A percentile compares a stretch with the other conserved stretches of the same genome.
Conservation (phyloP, 228 moss, liverwort and hornwort genomes). For the Sphagnum magellanicum region DNA sequence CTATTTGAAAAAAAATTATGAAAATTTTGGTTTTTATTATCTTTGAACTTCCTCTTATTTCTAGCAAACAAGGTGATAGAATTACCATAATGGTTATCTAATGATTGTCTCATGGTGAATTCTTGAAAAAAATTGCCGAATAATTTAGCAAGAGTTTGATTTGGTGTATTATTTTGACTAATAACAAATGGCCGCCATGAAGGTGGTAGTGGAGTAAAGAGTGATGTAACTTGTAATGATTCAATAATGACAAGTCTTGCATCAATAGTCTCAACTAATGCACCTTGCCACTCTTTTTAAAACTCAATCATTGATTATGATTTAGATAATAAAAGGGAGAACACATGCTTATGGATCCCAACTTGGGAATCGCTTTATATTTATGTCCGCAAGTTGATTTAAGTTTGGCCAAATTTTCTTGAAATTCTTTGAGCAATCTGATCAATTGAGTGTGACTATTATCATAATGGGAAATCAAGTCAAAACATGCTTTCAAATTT, state of each 20-base stretch:
- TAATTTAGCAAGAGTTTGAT: background rate
- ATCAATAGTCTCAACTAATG: background rate
- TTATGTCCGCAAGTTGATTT: background rate
- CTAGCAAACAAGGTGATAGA: background rate
- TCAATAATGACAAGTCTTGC: background rate
- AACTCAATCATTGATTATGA: background rate
- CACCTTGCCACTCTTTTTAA: background rate
- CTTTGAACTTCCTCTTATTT: background rate
- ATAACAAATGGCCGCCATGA: constrained; percentile 1
- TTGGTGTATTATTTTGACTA: background rate
- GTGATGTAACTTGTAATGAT: background rate
- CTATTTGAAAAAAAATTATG: background rate
- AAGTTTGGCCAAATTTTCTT: background rate
- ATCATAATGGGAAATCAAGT: background rate
- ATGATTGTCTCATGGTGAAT: background rate
- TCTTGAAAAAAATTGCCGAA: constrained; percentile 3
- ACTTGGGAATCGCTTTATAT: background rate
- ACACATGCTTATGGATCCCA: background rate
- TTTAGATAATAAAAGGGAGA: background rate
- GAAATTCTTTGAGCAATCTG: background rate
- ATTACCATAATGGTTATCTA: background rate
- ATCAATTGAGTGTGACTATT: background rate
- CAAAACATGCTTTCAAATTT: background rate
- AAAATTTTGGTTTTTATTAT: background rate
- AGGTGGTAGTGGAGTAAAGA: background rate